Base-by-base conservation (phyloP, 2,329 filamentous ascomycete species). In the Xylaria sp. region DNA sequence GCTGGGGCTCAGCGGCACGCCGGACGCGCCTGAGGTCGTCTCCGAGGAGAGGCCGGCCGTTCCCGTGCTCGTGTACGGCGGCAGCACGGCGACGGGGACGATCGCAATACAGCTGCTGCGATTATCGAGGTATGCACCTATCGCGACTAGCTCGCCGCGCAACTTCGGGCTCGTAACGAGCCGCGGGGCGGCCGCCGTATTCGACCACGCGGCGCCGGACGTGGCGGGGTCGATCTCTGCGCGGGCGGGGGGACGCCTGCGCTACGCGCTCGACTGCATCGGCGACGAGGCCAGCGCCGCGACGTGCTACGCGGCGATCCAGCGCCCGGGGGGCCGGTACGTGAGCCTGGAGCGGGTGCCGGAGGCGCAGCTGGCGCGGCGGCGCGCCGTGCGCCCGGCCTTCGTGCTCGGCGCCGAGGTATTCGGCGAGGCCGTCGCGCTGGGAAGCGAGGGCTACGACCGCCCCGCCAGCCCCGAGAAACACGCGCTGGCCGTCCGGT, bases 261-360 rank as follows among this genome's bases (percentile, higher is more conserved):
- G 65, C 13, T 66, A 77, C 21, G 78, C 69, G 3, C 74, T 81
- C 37, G 81, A 84, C 64, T 79, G 75, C 54, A 78, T 83, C 50
- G 67, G 72, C 26, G 73, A 76, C 57, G 67, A 67, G 19, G 42
- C 52, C 7, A 73, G 69, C 2, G 66, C 69, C 16, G 62, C 66
- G 17, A 74, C 78, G 54, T 74, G 72, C 63, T 71, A 72, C 26
- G 66, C 67, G 1, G 71, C 76, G 8, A 66, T 82, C 40, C 39
- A 40, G 18, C 58, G 61, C 2, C 8, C 49, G 1, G 64, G 64
- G 8, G 64, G 64, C 9, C 34, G 58, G 2, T 66, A 63, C 34
- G 52, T 41, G 9, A n/a, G 41, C 7, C 47, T 66, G 7, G 64
- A 64, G 13, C 39, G 16, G 4, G 21, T 51, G 8, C 22, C 49